Evolutionary conservation across 345 rosid genomes (phyloP).

Genomic region (Acer yangbiense): DNA sequence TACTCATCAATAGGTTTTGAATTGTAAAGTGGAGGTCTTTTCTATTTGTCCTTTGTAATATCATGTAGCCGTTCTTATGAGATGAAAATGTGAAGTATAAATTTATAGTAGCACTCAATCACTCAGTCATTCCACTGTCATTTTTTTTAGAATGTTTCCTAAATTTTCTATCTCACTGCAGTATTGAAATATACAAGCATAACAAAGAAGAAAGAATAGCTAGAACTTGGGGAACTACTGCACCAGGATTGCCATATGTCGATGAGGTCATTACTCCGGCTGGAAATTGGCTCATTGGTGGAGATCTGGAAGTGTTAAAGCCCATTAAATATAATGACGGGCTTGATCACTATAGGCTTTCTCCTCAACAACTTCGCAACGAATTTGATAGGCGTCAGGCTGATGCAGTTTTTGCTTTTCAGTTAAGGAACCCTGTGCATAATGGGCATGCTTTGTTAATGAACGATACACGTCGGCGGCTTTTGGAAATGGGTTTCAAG

Average conservation of each 20-base stretch:
- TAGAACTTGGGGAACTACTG: conserved; percentile 94
- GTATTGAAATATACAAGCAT: conserved; percentile 88
- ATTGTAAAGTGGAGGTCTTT: neutral
- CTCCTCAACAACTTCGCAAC: conserved; percentile 78
- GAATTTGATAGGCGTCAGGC: conserved; percentile 87
- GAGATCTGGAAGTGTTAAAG: conserved; percentile 78
- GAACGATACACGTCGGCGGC: conserved; percentile 83
- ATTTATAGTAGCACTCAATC: neutral
- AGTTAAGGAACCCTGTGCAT: conserved; percentile 92
- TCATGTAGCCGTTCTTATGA: no score
- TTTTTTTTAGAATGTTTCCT: neutral
- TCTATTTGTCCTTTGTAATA: neutral
- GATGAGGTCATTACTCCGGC: conserved; percentile 73
- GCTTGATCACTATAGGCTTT: conserved; percentile 91
- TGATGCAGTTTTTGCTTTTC: conserved; percentile 97
- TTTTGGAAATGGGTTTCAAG: conserved; percentile 88
- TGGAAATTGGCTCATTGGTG: conserved; percentile 97
- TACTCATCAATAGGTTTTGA: no score
- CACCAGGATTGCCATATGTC: conserved; percentile 86
- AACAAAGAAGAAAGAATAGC: conserved; percentile 93
- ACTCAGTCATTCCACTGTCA: neutral
- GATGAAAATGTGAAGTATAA: neutral
- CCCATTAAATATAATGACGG: conserved; percentile 90
- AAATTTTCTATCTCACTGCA: conserved; percentile 30
- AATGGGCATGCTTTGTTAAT: conserved; percentile 93